Conservation (phyloP, 805 yeast genomes). For the Candida caryicola region DNA sequence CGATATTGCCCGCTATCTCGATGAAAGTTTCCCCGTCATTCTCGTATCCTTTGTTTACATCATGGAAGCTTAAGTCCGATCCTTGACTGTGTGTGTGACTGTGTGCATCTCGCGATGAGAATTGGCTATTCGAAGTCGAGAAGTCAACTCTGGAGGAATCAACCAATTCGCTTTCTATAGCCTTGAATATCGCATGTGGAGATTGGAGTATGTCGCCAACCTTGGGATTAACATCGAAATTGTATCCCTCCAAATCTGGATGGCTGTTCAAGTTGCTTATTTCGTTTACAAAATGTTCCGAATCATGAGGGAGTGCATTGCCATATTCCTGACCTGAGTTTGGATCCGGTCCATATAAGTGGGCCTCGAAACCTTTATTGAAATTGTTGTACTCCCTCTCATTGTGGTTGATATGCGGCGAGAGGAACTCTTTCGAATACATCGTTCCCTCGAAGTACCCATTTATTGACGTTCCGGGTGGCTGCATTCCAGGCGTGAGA, state of each 20-base stretch:
- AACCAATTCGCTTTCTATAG: constrained; percentile 1
- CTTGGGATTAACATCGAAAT: constrained; percentile 16
- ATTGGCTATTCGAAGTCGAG: not conserved
- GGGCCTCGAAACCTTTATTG: constrained; percentile 4
- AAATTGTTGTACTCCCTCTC: constrained; percentile 7
- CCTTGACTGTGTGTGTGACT: not conserved
- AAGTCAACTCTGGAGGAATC: not conserved
- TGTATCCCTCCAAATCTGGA: constrained; percentile 19
- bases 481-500: constrained; percentile 33
- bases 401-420: constrained; percentile 8
- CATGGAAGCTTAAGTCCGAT: not conserved
- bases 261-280: constrained; percentile 4
- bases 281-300: not conserved
- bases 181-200: constrained; percentile 2
- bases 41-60: no score
- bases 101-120: not conserved
- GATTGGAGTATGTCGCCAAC: not conserved
- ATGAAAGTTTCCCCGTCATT: no score
- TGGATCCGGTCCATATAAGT: constrained; percentile 1
- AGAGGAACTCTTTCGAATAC: constrained; percentile 1
- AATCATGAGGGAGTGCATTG: not conserved
- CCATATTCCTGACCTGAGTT: not conserved
- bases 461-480: constrained; percentile 21
- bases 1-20: not conserved
- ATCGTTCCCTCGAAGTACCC: constrained; percentile 14